Base-by-base conservation (phyloP, 1,139 yeast genomes). In the Groenewaldozyma auringiensis region DNA sequence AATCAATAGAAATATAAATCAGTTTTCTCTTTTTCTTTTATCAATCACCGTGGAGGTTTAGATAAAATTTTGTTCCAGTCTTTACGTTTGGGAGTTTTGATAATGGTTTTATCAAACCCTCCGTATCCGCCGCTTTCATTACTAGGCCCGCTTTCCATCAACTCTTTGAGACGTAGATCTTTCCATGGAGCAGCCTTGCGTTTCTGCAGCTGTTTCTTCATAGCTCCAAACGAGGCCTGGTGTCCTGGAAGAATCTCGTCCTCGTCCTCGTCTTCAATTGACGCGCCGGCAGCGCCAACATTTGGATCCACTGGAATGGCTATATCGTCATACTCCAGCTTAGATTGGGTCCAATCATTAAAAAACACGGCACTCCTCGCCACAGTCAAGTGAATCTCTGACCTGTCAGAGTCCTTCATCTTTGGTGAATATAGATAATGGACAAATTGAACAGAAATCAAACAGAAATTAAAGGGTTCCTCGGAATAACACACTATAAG, bases 371-470 rank as follows among this genome's bases (percentile, higher is more conserved):
- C 66, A 3, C 59, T 47, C 32, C 65, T 55, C 3, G 65, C 58
- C n/a, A 55, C 47, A 3, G 55, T 53, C 47, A 63, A 52, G 46
- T 67, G 70, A 33, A 63, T 52, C 21, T 62, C 64, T 16, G 67
- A 56, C 31, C 69, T 50, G 36, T 62, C 65, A 4, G 69, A 64
- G 53, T 67, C 71, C 54, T 60, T 58, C 46, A 53, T 51, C 42
- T 36, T 44, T 33, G 44, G 11, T 11, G 29, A 25, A 11, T 8
- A 25, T 25, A 25, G n/a, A n/a, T n/a, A 17, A 16, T 14, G 17
- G 34, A 16, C n/a, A 17, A 17, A 17, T 31, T 14, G 34, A 16
- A 31, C 34, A 31, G 34, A 16, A 16, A 17, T 16, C 16, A 16
- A 31, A 31, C 16, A 14, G 16, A 3, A 31, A 16, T 17, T 16